phyloP scores from a whole-genome alignment of 2,329 filamentous ascomycete genomes.

The Monilinia laxa region DNA sequence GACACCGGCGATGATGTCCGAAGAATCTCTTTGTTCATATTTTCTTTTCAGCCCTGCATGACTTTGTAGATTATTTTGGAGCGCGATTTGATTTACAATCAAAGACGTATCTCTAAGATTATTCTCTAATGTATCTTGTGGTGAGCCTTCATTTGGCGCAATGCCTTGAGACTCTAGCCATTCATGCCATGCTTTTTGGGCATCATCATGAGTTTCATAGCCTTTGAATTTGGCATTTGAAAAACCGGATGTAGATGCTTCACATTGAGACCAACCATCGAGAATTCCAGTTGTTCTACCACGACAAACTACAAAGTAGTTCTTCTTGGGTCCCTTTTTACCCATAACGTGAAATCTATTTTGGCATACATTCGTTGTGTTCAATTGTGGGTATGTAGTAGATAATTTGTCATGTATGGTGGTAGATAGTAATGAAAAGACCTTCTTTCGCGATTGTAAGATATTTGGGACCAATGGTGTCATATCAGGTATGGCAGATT shows the following conservation, averaged over 20 bases:
- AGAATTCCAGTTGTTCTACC: constrained; percentile 29
- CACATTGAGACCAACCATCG: constrained; percentile 25
- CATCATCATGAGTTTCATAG: constrained; percentile 24
- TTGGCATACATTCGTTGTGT: not conserved
- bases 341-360: not conserved
- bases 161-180: constrained; percentile 11
- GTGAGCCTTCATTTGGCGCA: not conserved
- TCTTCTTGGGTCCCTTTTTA: constrained; percentile 16
- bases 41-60: not conserved
- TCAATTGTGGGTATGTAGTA: not conserved
- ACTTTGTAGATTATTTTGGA: not conserved
- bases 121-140: constrained; percentile 1
- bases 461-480: not conserved
- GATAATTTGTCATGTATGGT: not conserved
- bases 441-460: not conserved
- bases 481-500: not conserved
- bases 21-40: not conserved
- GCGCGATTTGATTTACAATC: not conserved
- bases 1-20: not conserved
- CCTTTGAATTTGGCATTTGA: constrained; percentile 18
- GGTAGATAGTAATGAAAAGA: not conserved
- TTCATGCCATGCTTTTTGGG: constrained; percentile 27
- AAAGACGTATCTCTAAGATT: not conserved
- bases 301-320: constrained; percentile 26
- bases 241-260: constrained; percentile 28